A percentile compares a stretch with the other conserved stretches of the same genome.
Conservation (phyloP, 2,329 filamentous ascomycete genomes). For the Aspergillus sp. region DNA sequence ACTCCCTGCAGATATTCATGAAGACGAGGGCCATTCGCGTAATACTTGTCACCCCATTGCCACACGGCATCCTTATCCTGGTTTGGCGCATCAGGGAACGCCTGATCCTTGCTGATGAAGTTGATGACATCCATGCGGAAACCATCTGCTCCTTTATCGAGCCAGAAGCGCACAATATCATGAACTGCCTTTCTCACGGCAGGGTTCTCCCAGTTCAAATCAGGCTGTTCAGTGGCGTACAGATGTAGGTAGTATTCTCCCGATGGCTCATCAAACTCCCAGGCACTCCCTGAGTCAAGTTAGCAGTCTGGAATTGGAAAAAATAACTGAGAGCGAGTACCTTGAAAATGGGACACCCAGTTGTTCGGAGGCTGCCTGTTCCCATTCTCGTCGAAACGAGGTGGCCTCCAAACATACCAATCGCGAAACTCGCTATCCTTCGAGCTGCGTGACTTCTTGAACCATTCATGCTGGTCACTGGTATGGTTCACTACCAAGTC, state of each 20-base stretch:
- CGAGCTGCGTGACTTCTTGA: constrained; percentile 63
- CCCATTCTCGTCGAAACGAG: constrained; percentile 56
- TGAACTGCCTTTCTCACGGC: constrained; percentile 69
- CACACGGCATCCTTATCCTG: constrained; percentile 21
- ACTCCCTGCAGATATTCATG: constrained; percentile 59
- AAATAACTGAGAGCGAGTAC: constrained; percentile 17
- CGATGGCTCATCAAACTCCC: constrained; percentile 68
- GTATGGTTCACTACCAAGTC: constrained; percentile 80
- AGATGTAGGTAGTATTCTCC: constrained; percentile 75
- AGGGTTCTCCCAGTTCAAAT: constrained; percentile 80
- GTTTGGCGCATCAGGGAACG: constrained; percentile 49
- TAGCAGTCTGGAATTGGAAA: background rate
- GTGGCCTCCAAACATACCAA: constrained; percentile 64
- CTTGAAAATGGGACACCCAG: constrained; percentile 45
- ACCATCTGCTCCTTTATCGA: constrained; percentile 69
- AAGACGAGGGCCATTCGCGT: constrained; percentile 58
- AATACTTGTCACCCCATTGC: constrained; percentile 44
- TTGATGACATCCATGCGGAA: constrained; percentile 77
- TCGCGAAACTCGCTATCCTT: constrained; percentile 64
- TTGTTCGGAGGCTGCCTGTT: constrained; percentile 71
- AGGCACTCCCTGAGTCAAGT: constrained; percentile 38
- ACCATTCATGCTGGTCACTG: constrained; percentile 70
- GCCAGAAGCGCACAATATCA: constrained; percentile 75
- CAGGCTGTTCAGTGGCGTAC: constrained; percentile 74
- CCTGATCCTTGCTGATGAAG: constrained; percentile 65